phyloP scores from a whole-genome alignment of 441 rosid genomes.

The Populus tomentosa region DNA sequence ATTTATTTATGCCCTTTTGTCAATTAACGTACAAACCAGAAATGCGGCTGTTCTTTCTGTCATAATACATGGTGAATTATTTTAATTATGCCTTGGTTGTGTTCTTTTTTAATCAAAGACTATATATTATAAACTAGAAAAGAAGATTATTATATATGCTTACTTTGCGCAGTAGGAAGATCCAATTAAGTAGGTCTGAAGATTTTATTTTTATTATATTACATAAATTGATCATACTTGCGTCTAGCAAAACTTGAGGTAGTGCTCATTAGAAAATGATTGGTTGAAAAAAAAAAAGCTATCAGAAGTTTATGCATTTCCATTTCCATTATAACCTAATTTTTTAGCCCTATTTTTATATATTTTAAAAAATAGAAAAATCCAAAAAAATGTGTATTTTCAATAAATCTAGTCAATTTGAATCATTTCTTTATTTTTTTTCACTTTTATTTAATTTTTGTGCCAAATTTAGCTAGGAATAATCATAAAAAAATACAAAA shows the following conservation, averaged over 20 bases:
- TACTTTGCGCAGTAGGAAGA: constrained; percentile 17
- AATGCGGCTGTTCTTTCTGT: constrained; percentile 15
- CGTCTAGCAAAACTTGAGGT: constrained; percentile 12
- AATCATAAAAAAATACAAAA: too few species aligned
- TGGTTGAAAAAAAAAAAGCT: constrained; percentile 24
- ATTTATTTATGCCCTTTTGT: too few species aligned
- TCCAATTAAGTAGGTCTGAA: constrained; percentile 14
- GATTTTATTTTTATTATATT: constrained; percentile 16
- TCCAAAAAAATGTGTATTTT: too few species aligned
- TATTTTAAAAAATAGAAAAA: too few species aligned
- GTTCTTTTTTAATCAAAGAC: background rate
- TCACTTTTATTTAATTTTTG: too few species aligned
- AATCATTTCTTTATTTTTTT: too few species aligned
- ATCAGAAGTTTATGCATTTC: constrained; percentile 33
- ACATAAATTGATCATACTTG: constrained; percentile 3
- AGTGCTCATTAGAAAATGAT: constrained; percentile 44
- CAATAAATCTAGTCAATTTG: too few species aligned
- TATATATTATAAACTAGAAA: background rate
- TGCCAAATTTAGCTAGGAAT: too few species aligned
- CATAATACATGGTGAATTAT: background rate
- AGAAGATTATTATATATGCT: background rate
- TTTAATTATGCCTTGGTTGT: constrained; percentile 10
- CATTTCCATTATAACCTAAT: background rate
- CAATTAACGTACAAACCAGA: constrained; percentile 3
- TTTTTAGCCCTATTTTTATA: too few species aligned